A percentile compares a stretch with the other conserved stretches of the same genome.
phyloP scores from a whole-genome alignment of 306 rosid species.

The Prunus mongolica region DNA sequence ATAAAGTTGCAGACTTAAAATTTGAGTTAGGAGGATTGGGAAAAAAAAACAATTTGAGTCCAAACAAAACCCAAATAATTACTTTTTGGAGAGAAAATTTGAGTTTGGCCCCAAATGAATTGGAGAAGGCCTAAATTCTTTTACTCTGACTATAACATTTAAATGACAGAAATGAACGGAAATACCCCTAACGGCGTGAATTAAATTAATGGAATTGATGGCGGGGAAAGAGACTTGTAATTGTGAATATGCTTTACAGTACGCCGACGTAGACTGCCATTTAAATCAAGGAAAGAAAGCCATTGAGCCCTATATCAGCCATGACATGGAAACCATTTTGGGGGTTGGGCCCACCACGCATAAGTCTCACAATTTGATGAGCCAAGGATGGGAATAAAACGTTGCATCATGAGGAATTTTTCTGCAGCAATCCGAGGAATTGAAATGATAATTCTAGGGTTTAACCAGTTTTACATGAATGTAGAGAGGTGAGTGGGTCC shows the following conservation, averaged over 20 bases:
- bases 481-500: too few species aligned
- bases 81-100: too few species aligned
- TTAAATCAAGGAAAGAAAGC: neutral
- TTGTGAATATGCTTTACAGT: neutral
- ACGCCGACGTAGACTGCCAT: slow-evolving; percentile 35
- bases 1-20: rapidly evolving
- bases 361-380: neutral
- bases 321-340: slow-evolving; percentile 55
- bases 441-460: too few species aligned
- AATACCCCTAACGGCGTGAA: too few species aligned
- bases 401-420: neutral
- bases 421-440: too few species aligned
- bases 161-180: too few species aligned
- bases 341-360: slow-evolving; percentile 3
- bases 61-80: too few species aligned
- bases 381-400: neutral
- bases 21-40: rapidly evolving
- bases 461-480: too few species aligned
- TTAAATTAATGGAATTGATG: neutral
- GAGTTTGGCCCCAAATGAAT: too few species aligned
- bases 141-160: too few species aligned
- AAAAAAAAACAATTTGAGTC: too few species aligned
- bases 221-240: neutral
- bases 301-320: slow-evolving; percentile 28
- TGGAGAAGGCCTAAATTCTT: too few species aligned